Evolutionary conservation across 306 rosid species (phyloP), one percentile per base, ranked within the genome.

Genomic region (Citrullus colocynthis): DNA sequence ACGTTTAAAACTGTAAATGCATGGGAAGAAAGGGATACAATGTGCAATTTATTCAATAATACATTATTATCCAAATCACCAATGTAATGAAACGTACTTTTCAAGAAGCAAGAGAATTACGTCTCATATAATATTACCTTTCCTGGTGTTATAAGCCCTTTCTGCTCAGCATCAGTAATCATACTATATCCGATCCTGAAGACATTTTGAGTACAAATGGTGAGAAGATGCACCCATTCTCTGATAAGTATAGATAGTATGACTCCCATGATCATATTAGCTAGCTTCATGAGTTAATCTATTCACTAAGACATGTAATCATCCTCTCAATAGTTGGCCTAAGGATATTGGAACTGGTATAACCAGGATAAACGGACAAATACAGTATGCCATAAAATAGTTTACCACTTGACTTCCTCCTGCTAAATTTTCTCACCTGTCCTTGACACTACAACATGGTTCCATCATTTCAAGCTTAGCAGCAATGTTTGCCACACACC

Each of bases 381-480:
- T 32, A 54, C 34, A 74, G 62, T 48, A 17, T 48, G 60, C 41
- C 41, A 24, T 48, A 24, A 13, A 49, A 9, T 17, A 74, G 30
- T 28, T 57, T 7, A 76, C 67, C 39, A 37, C 54, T 66, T 36
- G 74, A 70, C 39, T 55, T 67, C 75, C 58, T 78, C 30, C 70
- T 10, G 30, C 39, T 21, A 20, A 39, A 48, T n/a, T 78, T 67
- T 65, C 84, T 82, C 62, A 94, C 98, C 98, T 89, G 84, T 95
- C 99, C 86, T 95, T 95, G 85, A 95, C 99, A 86, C 99, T 95
- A 76, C 99, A 95, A 83, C 99, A 95, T 0, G 97, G 99, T 87
- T 95, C 99, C 99, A 95, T 92, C 78, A 92, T 90, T 90, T 95
- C 99, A 82, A 95, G 99, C 88, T 95, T 92, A 57, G 99, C 99